Conservation (phyloP, 2,329 filamentous ascomycete genomes). For the Lachnellula cervina region DNA sequence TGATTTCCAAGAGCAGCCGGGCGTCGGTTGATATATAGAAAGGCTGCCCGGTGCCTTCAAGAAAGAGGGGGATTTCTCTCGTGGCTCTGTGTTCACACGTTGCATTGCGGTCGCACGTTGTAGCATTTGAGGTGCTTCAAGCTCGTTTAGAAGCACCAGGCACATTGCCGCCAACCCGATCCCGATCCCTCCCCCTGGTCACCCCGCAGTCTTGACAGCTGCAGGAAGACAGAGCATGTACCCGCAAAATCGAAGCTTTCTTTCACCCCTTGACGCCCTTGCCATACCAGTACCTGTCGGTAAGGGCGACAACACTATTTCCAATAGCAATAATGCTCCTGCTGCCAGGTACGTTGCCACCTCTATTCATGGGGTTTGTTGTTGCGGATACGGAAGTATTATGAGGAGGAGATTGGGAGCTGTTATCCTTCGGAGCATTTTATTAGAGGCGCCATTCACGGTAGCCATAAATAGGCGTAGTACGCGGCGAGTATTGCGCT, state of each 20-base stretch:
- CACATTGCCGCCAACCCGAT: not conserved
- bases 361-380: too few relatives aligned
- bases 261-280: slow-evolving; percentile 3
- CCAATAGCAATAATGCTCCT: not conserved
- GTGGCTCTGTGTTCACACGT: not conserved
- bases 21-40: not conserved
- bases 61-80: not conserved
- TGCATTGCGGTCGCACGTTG: not conserved
- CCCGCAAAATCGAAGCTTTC: not conserved
- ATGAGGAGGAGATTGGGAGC: too few relatives aligned
- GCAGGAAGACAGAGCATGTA: not conserved
- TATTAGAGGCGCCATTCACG: too few relatives aligned
- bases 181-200: not conserved
- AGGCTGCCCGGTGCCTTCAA: not conserved
- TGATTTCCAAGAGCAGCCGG: too few relatives aligned
- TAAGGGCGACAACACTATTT: not conserved
- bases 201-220: not conserved
- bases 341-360: not conserved
- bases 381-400: too few relatives aligned
- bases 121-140: not conserved
- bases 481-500: not conserved
- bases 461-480: too few relatives aligned
- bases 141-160: not conserved
- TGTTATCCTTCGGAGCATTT: too few relatives aligned
- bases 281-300: not conserved